Evolutionary conservation across 352 stramenopile genomes (phyloP).

Genomic region (Globisporangium yorkense): DNA sequence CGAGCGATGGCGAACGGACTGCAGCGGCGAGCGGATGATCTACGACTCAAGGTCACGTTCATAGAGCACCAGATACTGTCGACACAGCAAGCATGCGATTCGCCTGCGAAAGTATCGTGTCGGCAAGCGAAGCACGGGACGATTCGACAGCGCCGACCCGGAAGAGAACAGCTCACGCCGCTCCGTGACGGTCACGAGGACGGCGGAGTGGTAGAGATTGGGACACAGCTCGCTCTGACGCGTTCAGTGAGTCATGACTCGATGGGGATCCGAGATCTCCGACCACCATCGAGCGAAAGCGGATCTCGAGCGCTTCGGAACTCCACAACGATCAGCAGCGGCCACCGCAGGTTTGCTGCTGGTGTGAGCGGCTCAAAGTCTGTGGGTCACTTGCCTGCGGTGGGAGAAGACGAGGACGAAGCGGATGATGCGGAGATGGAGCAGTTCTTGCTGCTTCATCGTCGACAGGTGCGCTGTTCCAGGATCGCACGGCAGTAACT

Average conservation of each 20-base stretch:
- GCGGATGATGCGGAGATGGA: conserved; percentile 20
- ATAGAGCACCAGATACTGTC: conserved; percentile 18
- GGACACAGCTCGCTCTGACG: neutral
- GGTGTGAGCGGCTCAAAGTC: conserved; percentile 11
- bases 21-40: conserved; percentile 17
- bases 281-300: neutral
- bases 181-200: neutral
- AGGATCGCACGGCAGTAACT: too few species aligned
- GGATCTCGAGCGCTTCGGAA: neutral
- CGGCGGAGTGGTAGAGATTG: neutral
- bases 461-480: conserved; percentile 19
- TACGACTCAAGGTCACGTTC: conserved; percentile 29
- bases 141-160: conserved; percentile 13
- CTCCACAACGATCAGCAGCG: conserved; percentile 1
- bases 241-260: conserved; percentile 8
- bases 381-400: conserved; percentile 1
- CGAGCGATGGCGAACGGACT: conserved; percentile 10
- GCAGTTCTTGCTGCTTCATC: conserved; percentile 21
- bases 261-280: neutral
- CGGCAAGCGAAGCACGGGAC: conserved; percentile 15
- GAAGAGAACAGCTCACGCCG: conserved; percentile 11
- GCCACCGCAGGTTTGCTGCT: conserved; percentile 6
- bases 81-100: neutral
- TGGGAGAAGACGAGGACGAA: conserved; percentile 15
- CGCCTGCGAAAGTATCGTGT: neutral